Conservation (phyloP, 345 rosid genomes). For the Populus euphratica region DNA sequence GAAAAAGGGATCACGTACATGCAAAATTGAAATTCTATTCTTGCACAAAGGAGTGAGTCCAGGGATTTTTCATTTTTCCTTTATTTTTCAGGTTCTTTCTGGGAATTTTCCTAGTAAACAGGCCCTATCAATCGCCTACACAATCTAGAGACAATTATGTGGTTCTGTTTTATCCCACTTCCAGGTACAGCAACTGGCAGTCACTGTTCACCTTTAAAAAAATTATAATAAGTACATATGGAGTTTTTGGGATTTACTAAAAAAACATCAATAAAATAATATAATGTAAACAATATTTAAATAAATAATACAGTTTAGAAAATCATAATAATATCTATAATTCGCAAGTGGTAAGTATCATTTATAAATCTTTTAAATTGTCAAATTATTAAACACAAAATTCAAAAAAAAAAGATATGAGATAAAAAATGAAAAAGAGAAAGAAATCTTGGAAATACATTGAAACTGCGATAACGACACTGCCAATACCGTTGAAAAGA, state of each 20-base stretch:
- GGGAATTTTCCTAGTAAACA: not conserved
- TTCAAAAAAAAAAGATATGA: too few species aligned
- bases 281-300: too few species aligned
- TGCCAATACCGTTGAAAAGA: accelerated
- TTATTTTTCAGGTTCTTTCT: not conserved
- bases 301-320: too few species aligned
- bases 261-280: too few species aligned
- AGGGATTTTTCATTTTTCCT: not conserved
- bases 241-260: too few species aligned
- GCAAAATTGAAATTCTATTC: not conserved
- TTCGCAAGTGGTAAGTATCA: too few species aligned
- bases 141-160: not conserved
- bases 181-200: not conserved
- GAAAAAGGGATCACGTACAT: not conserved
- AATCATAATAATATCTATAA: accelerated
- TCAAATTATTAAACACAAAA: too few species aligned
- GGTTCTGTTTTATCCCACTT: not conserved
- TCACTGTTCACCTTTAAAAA: not conserved
- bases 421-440: too few species aligned
- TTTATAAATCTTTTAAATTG: too few species aligned
- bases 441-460: accelerated
- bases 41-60: not conserved
- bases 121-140: not conserved
- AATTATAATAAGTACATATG: too few species aligned
- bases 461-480: too few species aligned